A percentile compares a stretch with the other conserved stretches of the same genome.
Conservation (phyloP, 1,139 yeast species). For the Petasospora fabianii region DNA sequence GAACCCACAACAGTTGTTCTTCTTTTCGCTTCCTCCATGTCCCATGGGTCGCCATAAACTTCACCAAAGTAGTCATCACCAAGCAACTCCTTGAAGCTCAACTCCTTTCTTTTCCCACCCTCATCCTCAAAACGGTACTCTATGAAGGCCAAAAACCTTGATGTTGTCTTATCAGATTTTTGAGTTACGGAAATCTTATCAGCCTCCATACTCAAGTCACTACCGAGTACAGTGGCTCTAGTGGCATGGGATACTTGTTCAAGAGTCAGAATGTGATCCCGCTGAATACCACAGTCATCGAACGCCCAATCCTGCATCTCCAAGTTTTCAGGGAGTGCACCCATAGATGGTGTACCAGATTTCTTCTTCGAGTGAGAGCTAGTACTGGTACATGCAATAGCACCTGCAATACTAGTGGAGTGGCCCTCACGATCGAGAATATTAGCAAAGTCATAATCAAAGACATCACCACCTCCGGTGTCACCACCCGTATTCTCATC, state of each 20-base stretch:
- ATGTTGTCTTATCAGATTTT: conserved; percentile 9
- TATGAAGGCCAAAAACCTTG: conserved; percentile 23
- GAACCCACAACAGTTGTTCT: conserved; percentile 37
- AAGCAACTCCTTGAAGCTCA: conserved; percentile 18
- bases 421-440: conserved; percentile 9
- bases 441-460: conserved; percentile 16
- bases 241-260: no score
- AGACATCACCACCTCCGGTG: conserved; percentile 7
- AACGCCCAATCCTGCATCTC: conserved; percentile 12
- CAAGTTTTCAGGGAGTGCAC: conserved; percentile 16
- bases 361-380: conserved; percentile 15
- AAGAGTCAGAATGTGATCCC: conserved; percentile 2
- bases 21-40: conserved; percentile 13
- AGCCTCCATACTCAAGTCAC: not conserved
- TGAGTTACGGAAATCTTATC: not conserved
- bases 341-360: conserved; percentile 15
- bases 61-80: conserved; percentile 7
- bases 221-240: not conserved
- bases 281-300: conserved; percentile 4
- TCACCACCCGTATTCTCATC: conserved; percentile 2
- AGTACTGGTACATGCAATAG: conserved; percentile 1
- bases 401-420: not conserved
- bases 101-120: not conserved
- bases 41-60: not conserved
- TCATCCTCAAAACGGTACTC: conserved; percentile 21